phyloP scores from a whole-genome alignment of 768 basidiomycete genomes.

The Mycena vitilis region DNA sequence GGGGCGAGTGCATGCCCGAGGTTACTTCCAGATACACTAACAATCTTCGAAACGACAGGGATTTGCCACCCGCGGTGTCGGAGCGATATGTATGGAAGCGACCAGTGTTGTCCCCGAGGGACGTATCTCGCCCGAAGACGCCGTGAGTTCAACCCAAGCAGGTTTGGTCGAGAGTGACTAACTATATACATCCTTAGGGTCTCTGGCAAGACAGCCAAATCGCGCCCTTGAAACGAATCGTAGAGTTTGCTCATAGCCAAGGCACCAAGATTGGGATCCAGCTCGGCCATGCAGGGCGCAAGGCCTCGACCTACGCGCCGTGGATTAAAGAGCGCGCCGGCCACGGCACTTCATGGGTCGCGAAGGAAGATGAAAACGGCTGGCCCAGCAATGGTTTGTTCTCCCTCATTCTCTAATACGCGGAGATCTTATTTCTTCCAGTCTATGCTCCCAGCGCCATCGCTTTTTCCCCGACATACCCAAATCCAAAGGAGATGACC shows the following conservation, averaged over 20 bases:
- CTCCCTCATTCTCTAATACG: neutral
- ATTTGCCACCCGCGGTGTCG: slow-evolving; percentile 78
- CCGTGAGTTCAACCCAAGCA: slow-evolving; percentile 51
- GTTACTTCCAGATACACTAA: neutral
- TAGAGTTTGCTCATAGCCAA: slow-evolving; percentile 79
- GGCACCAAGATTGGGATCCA: slow-evolving; percentile 82
- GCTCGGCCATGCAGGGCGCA: slow-evolving; percentile 79
- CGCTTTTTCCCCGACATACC: slow-evolving; percentile 62
- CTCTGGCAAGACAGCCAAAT: slow-evolving; percentile 86
- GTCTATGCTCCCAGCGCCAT: slow-evolving; percentile 73
- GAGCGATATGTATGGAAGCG: slow-evolving; percentile 79
- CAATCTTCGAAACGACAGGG: slow-evolving; percentile 46
- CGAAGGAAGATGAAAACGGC: slow-evolving; percentile 65
- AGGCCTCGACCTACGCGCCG: slow-evolving; percentile 77
- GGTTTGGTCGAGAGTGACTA: neutral
- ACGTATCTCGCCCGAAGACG: slow-evolving; percentile 81
- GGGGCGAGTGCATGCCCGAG: slow-evolving; percentile 55
- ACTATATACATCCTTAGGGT: slow-evolving; percentile 50
- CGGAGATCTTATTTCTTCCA: slow-evolving; percentile 39
- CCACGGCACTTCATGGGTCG: slow-evolving; percentile 49
- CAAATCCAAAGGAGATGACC: slow-evolving; percentile 70
- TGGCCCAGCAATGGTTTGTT: slow-evolving; percentile 74
- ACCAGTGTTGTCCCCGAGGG: slow-evolving; percentile 80
- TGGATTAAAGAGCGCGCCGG: slow-evolving; percentile 64
- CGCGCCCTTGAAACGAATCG: slow-evolving; percentile 73